Base-by-base conservation (phyloP, 768 basidiomycete species). In the Leccinum aurantiacum region DNA sequence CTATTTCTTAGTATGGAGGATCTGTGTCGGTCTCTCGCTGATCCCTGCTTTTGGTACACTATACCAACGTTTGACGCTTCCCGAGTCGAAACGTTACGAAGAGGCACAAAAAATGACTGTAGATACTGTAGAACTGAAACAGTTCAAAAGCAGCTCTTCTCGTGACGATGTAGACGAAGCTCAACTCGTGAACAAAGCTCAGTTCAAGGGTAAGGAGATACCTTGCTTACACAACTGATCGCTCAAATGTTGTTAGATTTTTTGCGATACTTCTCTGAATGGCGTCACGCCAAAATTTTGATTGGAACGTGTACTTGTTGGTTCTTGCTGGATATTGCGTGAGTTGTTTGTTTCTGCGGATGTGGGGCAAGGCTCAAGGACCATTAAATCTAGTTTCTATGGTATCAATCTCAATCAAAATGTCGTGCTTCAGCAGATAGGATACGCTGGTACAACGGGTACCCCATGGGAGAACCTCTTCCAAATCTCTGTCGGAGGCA, bases 271-370 rank as follows among this genome's bases (percentile, higher is more conserved):
- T 88, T 91, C 69, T 83, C 82, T 6, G 82, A 90, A 68, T 90
- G 88, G 88, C 76, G 82, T 6, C 88, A 92, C 57, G 75, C 79
- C 3, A 88, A 86, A 66, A 70, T 86, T 22, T 76, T 93, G 13
- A 76, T 92, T 49, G 90, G 86, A 11, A 91, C 90, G 0, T 82
- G 80, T 58, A 31, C 70, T 47, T 87, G 83, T 63, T 92, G 91
- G 91, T 90, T 92, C 76, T 68, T 91, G 24, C 79, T 91, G 35
- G 90, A 91, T 64, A 80, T 91, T 33, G 86, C 89, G 82, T 87
- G 65, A 59, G 60, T 58, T 13, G 4, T 56, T 54, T 38, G 0
- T 52, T 57, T 25, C 25, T 2, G 2, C 46, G 17, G 8, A 19
- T 13, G 17, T n/a, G 3, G 3, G 19, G 15, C 8, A 57, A 24